Conservation (phyloP, 1,139 yeast genomes). For the Candida smagusa region DNA sequence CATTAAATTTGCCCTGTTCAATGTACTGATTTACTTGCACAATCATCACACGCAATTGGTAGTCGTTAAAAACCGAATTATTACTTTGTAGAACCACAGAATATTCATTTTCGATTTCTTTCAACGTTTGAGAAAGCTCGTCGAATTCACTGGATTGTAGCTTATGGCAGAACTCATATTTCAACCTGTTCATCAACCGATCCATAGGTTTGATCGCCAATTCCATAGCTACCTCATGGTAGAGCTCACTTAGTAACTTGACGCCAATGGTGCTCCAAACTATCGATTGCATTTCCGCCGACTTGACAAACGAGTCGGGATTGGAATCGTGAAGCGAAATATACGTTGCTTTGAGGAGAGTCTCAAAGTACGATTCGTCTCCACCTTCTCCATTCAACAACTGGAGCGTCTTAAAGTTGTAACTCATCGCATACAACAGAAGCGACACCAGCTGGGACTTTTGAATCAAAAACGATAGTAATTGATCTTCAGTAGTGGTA, state of each 20-base stretch:
- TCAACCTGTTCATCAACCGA: conserved; percentile 34
- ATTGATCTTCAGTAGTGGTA: conserved; percentile 39
- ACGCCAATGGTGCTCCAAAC: conserved; percentile 55
- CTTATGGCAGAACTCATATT: conserved; percentile 27
- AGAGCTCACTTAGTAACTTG: conserved; percentile 41
- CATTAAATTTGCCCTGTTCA: conserved; percentile 31
- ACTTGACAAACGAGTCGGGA: conserved; percentile 35
- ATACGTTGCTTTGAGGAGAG: conserved; percentile 51
- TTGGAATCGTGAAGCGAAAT: conserved; percentile 41
- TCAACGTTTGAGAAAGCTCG: conserved; percentile 17
- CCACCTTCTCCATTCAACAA: conserved; percentile 45
- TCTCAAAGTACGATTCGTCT: conserved; percentile 39
- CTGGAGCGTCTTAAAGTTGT: conserved; percentile 57
- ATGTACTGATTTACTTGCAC: conserved; percentile 35
- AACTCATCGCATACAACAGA: conserved; percentile 55
- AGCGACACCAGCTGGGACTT: conserved; percentile 54
- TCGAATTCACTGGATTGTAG: conserved; percentile 1
- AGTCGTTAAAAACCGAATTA: conserved; percentile 32
- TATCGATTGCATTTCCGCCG: conserved; percentile 44
- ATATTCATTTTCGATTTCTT: conserved; percentile 41
- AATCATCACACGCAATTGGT: conserved; percentile 36
- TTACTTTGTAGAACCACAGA: conserved; percentile 25
- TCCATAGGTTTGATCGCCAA: conserved; percentile 24
- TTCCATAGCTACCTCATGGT: conserved; percentile 42
- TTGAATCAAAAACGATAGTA: conserved; percentile 58